Evolutionary conservation across 192 early-diverging fungal species (phyloP), one percentile per base, ranked within the genome.

Genomic region (Kappamyces sp.): DNA sequence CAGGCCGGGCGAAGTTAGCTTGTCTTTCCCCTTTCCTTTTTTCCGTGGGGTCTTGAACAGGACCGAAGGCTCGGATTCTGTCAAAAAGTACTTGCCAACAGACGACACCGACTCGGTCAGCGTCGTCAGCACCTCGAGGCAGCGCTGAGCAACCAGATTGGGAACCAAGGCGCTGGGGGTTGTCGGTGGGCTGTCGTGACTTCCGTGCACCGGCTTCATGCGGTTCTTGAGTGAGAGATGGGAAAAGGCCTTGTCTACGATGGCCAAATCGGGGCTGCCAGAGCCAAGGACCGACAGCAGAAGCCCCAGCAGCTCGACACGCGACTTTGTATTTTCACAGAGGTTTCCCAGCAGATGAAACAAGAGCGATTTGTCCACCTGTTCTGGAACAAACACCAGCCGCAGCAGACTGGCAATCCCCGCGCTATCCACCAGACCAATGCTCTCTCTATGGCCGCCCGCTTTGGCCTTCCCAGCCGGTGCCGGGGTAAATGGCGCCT

Each of bases 121-220:
- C 49, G 80, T 83, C 41, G 79, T 85, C 37, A 98, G 73, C 11
- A 86, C 80, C 54, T 95, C 91, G 7, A 98, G 74, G 66, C 86
- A 88, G 14, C 95, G 76, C 61, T 93, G 90, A 2, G 90, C 88
- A 4, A 93, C 86, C n/a, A 96, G 64, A 54, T 91, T 93, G 0
- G 95, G 91, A 0, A 90, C 80, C 14, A 83, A 78, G 38, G 89
- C 87, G n/a, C 32, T 46, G 52, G 49, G 11, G 52, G 66, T 47
- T 54, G 46, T 53, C 38, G n/a, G 57, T 43, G 51, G 49, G 14
- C 31, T 48, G 57, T 58, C 53, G 59, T 74, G 47, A 52, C 40
- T n/a, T 63, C 54, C 43, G 43, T 34, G 14, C 2, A 33, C 47
- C 9, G 31, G 3, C 65, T 66, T 77, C 30, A 76, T 74, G 61